Base-by-base conservation (phyloP, 1,139 yeast genomes). In the Blastobotrys capitulatus region DNA sequence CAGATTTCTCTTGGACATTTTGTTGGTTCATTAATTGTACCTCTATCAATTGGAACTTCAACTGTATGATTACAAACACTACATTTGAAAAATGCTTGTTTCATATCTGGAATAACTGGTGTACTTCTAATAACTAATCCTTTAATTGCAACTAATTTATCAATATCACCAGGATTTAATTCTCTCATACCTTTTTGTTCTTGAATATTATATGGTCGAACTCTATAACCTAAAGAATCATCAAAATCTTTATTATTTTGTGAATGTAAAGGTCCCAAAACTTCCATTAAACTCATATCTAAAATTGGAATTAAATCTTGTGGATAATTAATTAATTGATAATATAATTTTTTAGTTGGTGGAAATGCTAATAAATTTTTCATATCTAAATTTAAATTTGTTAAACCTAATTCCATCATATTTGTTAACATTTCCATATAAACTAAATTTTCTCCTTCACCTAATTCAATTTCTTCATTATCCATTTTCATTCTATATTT, bases 71-170 rank as follows among this genome's bases (percentile, higher is more conserved):
- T 94, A 72, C 99, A 92, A 22, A 94, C 95, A 56, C 81, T 85
- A 72, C 99, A 92, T 69, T 83, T 86, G 78, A 92, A 94, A 64
- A 90, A 92, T 0, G 98, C 97, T 47, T 86, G 89, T 65, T 89
- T 89, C 98, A 94, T 92, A 66, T 92, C 99, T 13, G 99, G 99
- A 47, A 92, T 88, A 46, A 94, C 82, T 2, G 97, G 80, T 6
- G 97, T 88, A 5, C 96, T 76, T 60, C 99, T 78, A 49, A 92
- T 73, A 1, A 89, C 95, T 49, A 92, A 75, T 34, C 99, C 99
- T 68, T 92, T 92, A 50, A 92, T 83, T 50, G 89, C 79, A 15
- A 94, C 95, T 52, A 92, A 75, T 63, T 92, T 90, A 68, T 94
- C 98, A 55, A 94, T 92, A 69, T 92, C 98, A 57, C 82, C 84